A percentile compares a stretch with the other conserved stretches of the same genome.
These are phyloP conservation scores for Carex myosuroides DNA, from an alignment of 176 grass and related monocot species.

Conservation along the genomic window DNA sequence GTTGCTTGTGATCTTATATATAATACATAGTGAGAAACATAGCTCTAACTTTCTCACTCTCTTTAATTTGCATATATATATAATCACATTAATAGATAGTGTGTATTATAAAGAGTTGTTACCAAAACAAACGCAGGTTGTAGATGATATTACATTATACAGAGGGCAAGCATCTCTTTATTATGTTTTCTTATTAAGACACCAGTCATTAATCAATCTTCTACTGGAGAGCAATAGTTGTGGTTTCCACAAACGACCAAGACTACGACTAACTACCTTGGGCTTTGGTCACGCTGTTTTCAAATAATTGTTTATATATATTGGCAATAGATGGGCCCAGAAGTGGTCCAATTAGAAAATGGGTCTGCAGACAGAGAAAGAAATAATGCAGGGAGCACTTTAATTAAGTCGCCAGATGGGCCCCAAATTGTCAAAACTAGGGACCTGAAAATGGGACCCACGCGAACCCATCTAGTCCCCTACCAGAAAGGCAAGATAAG, in stretches of 20 bases:
- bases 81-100: not conserved
- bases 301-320: conserved; percentile 7
- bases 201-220: not conserved
- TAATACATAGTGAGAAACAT: not conserved
- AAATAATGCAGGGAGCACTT: conserved; percentile 17
- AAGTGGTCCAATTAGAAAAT: conserved; percentile 24
- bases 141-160: not conserved
- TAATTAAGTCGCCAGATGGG: conserved; percentile 16
- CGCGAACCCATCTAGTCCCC: not conserved
- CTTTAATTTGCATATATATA: not conserved
- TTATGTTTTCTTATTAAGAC: not conserved
- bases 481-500: conserved; percentile 20
- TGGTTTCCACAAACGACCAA: too few species aligned
- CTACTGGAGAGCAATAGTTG: not conserved
- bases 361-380: conserved; percentile 8
- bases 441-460: conserved; percentile 13
- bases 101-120: not conserved
- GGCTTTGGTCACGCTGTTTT: conserved; percentile 7
- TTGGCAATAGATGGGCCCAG: not conserved
- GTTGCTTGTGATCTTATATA: not conserved
- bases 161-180: not conserved
- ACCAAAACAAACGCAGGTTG: not conserved
- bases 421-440: not conserved
- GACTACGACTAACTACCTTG: not conserved
- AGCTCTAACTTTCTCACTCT: not conserved